Conservation (phyloP, 2,329 filamentous ascomycete species). For the Arthrobotrys conoides region DNA sequence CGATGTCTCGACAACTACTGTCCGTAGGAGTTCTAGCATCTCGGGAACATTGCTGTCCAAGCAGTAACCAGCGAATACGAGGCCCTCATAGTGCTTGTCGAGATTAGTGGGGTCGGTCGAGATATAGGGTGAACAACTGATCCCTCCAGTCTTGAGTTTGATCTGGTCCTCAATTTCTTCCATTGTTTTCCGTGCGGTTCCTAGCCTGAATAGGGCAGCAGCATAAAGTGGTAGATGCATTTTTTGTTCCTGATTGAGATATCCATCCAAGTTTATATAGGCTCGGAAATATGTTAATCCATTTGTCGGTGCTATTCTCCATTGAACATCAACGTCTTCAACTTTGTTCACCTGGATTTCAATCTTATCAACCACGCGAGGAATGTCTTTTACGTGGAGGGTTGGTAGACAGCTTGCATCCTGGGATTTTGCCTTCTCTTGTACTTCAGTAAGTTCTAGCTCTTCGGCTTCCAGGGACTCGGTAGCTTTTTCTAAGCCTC, state of each 20-base stretch:
- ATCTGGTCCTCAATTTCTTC: constrained; percentile 96
- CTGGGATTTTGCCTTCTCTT: constrained; percentile 85
- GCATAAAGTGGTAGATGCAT: constrained; percentile 90
- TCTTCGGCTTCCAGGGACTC: constrained; percentile 82
- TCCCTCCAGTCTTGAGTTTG: constrained; percentile 93
- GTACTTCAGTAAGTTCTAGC: constrained; percentile 82
- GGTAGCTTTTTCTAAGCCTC: constrained; percentile 79
- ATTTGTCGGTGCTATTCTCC: constrained; percentile 93
- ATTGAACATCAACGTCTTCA: constrained; percentile 80
- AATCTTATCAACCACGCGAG: constrained; percentile 81
- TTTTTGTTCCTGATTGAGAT: constrained; percentile 83
- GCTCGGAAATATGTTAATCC: constrained; percentile 96
- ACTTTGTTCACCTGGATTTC: constrained; percentile 73
- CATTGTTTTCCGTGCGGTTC: constrained; percentile 88
- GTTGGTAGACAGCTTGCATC: constrained; percentile 90
- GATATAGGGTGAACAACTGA: constrained; percentile 87
- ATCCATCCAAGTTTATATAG: constrained; percentile 81
- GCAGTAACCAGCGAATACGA: constrained; percentile 87
- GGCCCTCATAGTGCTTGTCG: constrained; percentile 80
- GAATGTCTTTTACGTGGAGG: constrained; percentile 89
- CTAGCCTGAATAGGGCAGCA: constrained; percentile 91
- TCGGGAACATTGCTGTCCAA: constrained; percentile 89
- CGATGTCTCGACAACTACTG: constrained; percentile 86
- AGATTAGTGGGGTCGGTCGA: constrained; percentile 82
- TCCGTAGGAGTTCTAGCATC: constrained; percentile 89